Evolutionary conservation across 2,329 filamentous ascomycete genomes (phyloP).

Genomic region (Ceratocystis huliohia): DNA sequence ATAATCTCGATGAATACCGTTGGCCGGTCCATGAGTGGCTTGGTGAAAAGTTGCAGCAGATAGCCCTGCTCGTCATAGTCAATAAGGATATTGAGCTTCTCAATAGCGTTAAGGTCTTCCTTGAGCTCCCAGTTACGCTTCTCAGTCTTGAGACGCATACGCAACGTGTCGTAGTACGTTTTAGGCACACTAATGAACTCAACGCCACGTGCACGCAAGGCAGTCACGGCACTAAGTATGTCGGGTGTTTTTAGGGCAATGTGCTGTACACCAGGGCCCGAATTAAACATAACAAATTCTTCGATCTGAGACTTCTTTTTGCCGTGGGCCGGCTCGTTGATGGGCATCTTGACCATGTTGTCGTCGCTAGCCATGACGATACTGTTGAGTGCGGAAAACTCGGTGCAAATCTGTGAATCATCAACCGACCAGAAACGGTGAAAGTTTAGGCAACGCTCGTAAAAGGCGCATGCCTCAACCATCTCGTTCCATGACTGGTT

Average conservation of each 20-base stretch:
- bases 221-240: constrained; percentile 64
- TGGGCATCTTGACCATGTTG: constrained; percentile 90
- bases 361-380: constrained; percentile 83
- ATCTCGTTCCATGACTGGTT: constrained; percentile 96
- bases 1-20: constrained; percentile 97
- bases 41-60: constrained; percentile 62
- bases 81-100: constrained; percentile 74
- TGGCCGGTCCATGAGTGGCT: constrained; percentile 85
- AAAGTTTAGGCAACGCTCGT: constrained; percentile 81
- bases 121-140: constrained; percentile 49
- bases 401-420: constrained; percentile 82
- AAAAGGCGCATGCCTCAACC: constrained; percentile 53
- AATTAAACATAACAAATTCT: constrained; percentile 83
- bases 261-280: constrained; percentile 82
- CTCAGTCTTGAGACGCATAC: constrained; percentile 54
- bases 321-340: constrained; percentile 85
- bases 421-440: constrained; percentile 97
- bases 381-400: constrained; percentile 76
- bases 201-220: constrained; percentile 72
- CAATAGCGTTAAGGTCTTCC: constrained; percentile 67
- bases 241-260: constrained; percentile 73
- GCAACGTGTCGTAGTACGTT: constrained; percentile 76
- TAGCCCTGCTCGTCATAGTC: constrained; percentile 93
- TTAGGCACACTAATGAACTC: constrained; percentile 83
- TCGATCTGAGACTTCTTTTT: constrained; percentile 92